phyloP scores from a whole-genome alignment of 768 basidiomycete genomes.

The Leucocoprinus birnbaumii region DNA sequence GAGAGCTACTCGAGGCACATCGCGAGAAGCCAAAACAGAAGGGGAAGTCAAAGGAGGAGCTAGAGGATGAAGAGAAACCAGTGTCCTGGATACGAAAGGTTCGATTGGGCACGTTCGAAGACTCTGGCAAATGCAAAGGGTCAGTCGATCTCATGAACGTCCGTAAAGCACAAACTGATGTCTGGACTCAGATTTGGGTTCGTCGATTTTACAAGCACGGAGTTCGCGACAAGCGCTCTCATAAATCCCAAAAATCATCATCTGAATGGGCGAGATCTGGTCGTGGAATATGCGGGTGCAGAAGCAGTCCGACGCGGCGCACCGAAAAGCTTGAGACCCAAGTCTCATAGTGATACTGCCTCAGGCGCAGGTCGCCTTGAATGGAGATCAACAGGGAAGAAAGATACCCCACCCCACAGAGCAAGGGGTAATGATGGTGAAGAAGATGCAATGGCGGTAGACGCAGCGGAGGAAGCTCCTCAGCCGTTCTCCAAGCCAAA shows the following conservation, averaged over 20 bases:
- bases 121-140: slow-evolving; percentile 96
- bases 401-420: slow-evolving; percentile 1
- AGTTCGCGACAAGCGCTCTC: slow-evolving; percentile 80
- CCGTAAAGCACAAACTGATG: no score
- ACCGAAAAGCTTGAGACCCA: slow-evolving; percentile 26
- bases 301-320: slow-evolving; percentile 89
- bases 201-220: slow-evolving; percentile 80
- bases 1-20: slow-evolving; percentile 73
- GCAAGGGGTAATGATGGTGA: slow-evolving; percentile 5
- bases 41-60: slow-evolving; percentile 24
- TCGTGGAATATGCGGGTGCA: slow-evolving; percentile 85
- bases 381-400: neutral
- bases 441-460: slow-evolving; percentile 10
- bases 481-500: neutral
- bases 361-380: slow-evolving; percentile 9
- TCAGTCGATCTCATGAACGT: slow-evolving; percentile 36
- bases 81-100: slow-evolving; percentile 31
- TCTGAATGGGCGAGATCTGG: slow-evolving; percentile 79
- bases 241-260: slow-evolving; percentile 83
- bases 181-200: slow-evolving; percentile 85
- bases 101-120: slow-evolving; percentile 94
- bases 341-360: slow-evolving; percentile 15
- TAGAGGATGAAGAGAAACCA: slow-evolving; percentile 20
- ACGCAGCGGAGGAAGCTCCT: slow-evolving; percentile 2
- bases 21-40: slow-evolving; percentile 30